Evolutionary conservation across 768 basidiomycete genomes (phyloP).

Genomic region (Suillus spraguei): DNA sequence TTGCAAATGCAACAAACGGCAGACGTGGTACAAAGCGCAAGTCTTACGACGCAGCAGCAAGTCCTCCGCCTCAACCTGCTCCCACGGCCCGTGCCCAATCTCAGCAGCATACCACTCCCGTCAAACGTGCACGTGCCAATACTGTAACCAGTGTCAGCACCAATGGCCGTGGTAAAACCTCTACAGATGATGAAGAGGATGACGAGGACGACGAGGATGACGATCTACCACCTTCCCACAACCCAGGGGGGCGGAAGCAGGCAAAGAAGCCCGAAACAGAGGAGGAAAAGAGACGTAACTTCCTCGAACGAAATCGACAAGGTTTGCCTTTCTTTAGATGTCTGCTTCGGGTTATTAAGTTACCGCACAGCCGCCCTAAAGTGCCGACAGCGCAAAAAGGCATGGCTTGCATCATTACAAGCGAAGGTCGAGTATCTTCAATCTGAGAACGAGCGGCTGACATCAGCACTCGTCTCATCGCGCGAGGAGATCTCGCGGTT

Average conservation of each 20-base stretch:
- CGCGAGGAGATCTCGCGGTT: slow-evolving; percentile 92
- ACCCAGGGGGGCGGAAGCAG: slow-evolving; percentile 29
- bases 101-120: slow-evolving; percentile 21
- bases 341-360: background rate
- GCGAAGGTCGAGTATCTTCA: slow-evolving; percentile 89
- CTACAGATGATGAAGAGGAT: slow-evolving; percentile 37
- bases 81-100: slow-evolving; percentile 24
- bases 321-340: slow-evolving; percentile 49
- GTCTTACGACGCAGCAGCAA: slow-evolving; percentile 48
- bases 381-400: slow-evolving; percentile 99
- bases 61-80: slow-evolving; percentile 35
- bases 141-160: slow-evolving; percentile 34
- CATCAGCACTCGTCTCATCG: slow-evolving; percentile 81
- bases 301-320: slow-evolving; percentile 96
- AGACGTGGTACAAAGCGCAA: slow-evolving; percentile 74
- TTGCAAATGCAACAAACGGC: slow-evolving; percentile 33
- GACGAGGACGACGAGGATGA: slow-evolving; percentile 45
- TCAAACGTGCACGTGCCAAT: slow-evolving; percentile 42
- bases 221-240: slow-evolving; percentile 27
- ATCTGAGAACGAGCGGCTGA: slow-evolving; percentile 95
- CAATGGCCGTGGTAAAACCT: slow-evolving; percentile 38
- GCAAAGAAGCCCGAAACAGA: slow-evolving; percentile 91
- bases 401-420: slow-evolving; percentile 92
- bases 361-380: slow-evolving; percentile 83
- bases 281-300: slow-evolving; percentile 96